These are phyloP conservation scores for Cladosporium sp. DNA, from an alignment of 2,329 filamentous ascomycete species.

Conservation along the genomic window DNA sequence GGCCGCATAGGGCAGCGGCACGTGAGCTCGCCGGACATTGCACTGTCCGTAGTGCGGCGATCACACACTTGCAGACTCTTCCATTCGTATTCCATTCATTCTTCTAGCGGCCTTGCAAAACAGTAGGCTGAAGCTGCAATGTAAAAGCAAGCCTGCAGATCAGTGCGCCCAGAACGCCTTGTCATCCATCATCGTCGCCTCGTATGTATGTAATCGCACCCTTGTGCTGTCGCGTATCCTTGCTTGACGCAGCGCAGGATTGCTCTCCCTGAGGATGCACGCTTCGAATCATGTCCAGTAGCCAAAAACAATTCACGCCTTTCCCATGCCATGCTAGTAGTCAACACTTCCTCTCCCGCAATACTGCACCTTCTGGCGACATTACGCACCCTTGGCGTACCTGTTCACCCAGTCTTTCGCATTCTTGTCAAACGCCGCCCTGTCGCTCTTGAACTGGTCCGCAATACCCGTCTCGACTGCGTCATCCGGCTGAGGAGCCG, in stretches of 20 bases:
- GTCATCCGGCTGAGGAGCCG: conserved; percentile 84
- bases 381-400: conserved; percentile 58
- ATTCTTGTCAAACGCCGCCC: conserved; percentile 69
- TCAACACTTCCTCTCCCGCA: not conserved
- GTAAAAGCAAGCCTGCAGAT: not conserved
- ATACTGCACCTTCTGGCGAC: not conserved
- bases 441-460: conserved; percentile 74
- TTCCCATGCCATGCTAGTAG: conserved; percentile 15
- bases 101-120: not conserved
- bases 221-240: not conserved
- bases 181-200: not conserved
- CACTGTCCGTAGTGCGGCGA: not conserved
- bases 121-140: conserved; percentile 3
- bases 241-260: not conserved
- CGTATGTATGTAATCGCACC: not conserved
- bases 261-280: not conserved
- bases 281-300: not conserved
- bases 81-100: not conserved
- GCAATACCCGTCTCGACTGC: conserved; percentile 85
- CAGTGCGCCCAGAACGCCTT: not conserved
- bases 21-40: not conserved
- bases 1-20: not conserved
- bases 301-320: not conserved
- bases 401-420: conserved; percentile 72
- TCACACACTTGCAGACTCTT: not conserved